Evolutionary conservation across 2,329 filamentous ascomycete species (phyloP), one percentile per base, ranked within the genome.

Genomic region (Aspergillus hortae): DNA sequence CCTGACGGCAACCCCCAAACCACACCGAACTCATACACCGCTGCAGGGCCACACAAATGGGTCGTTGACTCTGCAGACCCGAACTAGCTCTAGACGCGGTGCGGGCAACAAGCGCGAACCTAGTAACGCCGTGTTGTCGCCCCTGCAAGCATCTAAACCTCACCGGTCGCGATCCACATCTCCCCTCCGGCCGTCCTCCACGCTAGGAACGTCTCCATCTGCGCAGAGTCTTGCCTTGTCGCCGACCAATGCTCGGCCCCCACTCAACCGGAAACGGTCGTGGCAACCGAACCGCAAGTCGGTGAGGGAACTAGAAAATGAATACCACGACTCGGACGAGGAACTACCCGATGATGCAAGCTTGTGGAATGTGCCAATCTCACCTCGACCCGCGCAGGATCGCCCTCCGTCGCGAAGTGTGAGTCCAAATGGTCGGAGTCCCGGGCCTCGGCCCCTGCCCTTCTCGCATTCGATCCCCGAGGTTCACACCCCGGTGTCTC

Each of bases 281-380:
- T 71, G 73, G 69, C 74, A 77, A 54, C 72, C 70, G 33, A 69
- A 62, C 43, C 70, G 75, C 50, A 78, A 78, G 57, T 70, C 74
- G 3, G 54, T 75, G n/a, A 72, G 75, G 55, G 76, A 79, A 41
- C 52, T 79, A 21, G 76, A 79, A 57, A 74, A 72, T 15, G 76
- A 79, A 62, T 79, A 76, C 48, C 69, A 78, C 57, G 76, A 79
- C 53, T 77, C 74, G 1, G 76, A 79, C 52, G 76, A 79, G 44
- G 76, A 79, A 19, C 58, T 79, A 32, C 76, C 76, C 4, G 76
- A 78, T 44, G 76, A 79, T 64, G 72, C 75, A 9, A 76, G 74
- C 56, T 59, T 79, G 7, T 78, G 74, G 73, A 79, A 79, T 52
- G 75, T 79, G 15, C 76, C 76, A 0, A 72, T 79, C 14, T 78